A percentile compares a stretch with the other conserved stretches of the same genome.
Evolutionary conservation across 805 yeast species (phyloP).

Genomic region (Spencermartinsiella europaea): DNA sequence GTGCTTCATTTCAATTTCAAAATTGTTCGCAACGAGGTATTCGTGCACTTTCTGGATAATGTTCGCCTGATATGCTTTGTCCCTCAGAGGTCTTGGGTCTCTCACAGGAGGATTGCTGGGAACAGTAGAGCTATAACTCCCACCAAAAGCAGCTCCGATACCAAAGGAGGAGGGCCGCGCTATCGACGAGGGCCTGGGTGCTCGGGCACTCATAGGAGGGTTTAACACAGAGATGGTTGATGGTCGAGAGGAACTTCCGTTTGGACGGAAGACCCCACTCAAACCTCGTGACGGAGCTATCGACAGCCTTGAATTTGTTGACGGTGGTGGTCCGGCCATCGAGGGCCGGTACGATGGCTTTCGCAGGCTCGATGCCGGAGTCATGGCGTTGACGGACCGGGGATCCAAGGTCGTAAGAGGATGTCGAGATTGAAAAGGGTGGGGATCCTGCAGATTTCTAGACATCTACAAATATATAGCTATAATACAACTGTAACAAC

Average conservation of each 20-base stretch:
- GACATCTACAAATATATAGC: neutral
- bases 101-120: slow-evolving; percentile 3
- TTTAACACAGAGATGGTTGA: slow-evolving; percentile 6
- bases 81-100: slow-evolving; percentile 79
- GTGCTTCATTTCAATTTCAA: slow-evolving; percentile 71
- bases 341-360: slow-evolving; percentile 16
- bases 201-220: slow-evolving; percentile 10
- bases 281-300: slow-evolving; percentile 17
- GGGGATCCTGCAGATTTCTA: neutral
- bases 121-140: neutral
- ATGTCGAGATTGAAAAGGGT: neutral
- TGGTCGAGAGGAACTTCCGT: neutral
- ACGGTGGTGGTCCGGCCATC: slow-evolving; percentile 7
- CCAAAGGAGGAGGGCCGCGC: slow-evolving; percentile 20
- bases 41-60: slow-evolving; percentile 66
- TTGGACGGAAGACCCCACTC: slow-evolving; percentile 11
- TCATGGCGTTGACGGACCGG: neutral
- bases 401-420: neutral
- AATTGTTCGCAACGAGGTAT: slow-evolving; percentile 56
- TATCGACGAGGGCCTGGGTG: slow-evolving; percentile 7
- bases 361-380: slow-evolving; percentile 11
- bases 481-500: too few relatives aligned
- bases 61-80: slow-evolving; percentile 57
- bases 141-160: slow-evolving; percentile 4
- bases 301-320: slow-evolving; percentile 12